A percentile compares a stretch with the other conserved stretches of the same genome.
Conservation (phyloP, 2,329 filamentous ascomycete genomes). For the Hypomyces rosellus region DNA sequence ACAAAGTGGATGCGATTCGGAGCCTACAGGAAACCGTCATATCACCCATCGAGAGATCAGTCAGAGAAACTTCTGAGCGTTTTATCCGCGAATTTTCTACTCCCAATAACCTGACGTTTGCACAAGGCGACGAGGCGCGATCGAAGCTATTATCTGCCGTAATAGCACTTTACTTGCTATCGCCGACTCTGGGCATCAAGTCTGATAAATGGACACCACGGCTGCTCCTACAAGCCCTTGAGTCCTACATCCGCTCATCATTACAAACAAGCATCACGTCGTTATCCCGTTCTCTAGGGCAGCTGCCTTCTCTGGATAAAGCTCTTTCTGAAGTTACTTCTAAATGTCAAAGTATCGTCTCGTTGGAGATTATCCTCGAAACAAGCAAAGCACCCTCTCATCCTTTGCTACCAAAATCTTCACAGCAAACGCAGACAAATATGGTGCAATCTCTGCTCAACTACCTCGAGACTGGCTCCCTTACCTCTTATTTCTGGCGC, state of each 20-base stretch:
- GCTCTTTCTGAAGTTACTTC: slow-evolving; percentile 75
- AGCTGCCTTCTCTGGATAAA: slow-evolving; percentile 74
- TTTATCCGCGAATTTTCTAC: slow-evolving; percentile 80
- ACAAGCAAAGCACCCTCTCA: slow-evolving; percentile 62
- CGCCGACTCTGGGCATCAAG: slow-evolving; percentile 52
- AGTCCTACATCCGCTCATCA: slow-evolving; percentile 74
- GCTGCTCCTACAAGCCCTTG: slow-evolving; percentile 68
- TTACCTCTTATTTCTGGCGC: slow-evolving; percentile 91
- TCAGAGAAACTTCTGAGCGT: slow-evolving; percentile 70
- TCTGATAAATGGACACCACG: slow-evolving; percentile 57
- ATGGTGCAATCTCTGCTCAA: slow-evolving; percentile 68
- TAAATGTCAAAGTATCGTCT: slow-evolving; percentile 86
- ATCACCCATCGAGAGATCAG: slow-evolving; percentile 63
- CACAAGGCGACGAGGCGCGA: slow-evolving; percentile 67
- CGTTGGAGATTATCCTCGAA: slow-evolving; percentile 71
- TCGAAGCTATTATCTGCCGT: slow-evolving; percentile 68
- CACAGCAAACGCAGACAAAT: slow-evolving; percentile 33
- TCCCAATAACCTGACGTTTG: slow-evolving; percentile 48
- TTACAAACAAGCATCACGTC: slow-evolving; percentile 72
- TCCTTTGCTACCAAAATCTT: slow-evolving; percentile 47
- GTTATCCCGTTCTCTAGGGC: slow-evolving; percentile 68
- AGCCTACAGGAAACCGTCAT: slow-evolving; percentile 65
- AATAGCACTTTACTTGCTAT: slow-evolving; percentile 73
- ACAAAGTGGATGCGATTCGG: slow-evolving; percentile 64
- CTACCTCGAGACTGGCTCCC: slow-evolving; percentile 77